Percentiles rank a stretch among this genome's conserved stretches.
Conservation (phyloP, 148 eudicot species). For the Tetragonia tetragonoides region DNA sequence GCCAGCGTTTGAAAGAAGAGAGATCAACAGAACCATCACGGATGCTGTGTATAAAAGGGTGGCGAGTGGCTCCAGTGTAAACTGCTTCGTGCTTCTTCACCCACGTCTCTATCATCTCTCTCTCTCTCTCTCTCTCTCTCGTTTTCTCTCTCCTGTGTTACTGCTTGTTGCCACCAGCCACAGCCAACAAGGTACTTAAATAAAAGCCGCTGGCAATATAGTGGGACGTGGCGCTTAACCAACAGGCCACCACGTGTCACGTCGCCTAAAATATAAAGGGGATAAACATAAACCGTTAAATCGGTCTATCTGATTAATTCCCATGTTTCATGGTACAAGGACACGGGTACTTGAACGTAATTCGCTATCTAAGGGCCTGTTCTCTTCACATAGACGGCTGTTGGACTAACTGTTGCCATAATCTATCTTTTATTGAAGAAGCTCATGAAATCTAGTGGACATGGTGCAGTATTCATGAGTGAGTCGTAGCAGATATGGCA, state of each 20-base stretch:
- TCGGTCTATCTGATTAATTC: no score
- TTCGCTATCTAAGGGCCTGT: no score
- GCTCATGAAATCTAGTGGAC: slow-evolving; percentile 75
- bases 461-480: slow-evolving; percentile 74
- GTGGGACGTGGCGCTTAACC: no score
- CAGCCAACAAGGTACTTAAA: not conserved
- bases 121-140: no score
- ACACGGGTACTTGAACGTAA: no score
- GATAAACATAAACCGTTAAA: no score
- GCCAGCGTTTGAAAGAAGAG: slow-evolving; percentile 76
- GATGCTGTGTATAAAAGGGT: slow-evolving; percentile 55
- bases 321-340: no score
- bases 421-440: slow-evolving; percentile 74
- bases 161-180: no score
- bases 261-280: no score
- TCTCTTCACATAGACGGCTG: slow-evolving; percentile 88
- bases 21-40: slow-evolving; percentile 58
- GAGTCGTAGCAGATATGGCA: slow-evolving; percentile 43
- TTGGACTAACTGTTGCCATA: slow-evolving; percentile 83
- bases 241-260: no score
- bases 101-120: slow-evolving; percentile 36
- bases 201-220: no score
- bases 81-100: slow-evolving; percentile 40
- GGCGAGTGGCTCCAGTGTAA: slow-evolving; percentile 60
- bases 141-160: no score